Conservation (phyloP, 768 basidiomycete genomes). For the Boletus rex-veris region DNA sequence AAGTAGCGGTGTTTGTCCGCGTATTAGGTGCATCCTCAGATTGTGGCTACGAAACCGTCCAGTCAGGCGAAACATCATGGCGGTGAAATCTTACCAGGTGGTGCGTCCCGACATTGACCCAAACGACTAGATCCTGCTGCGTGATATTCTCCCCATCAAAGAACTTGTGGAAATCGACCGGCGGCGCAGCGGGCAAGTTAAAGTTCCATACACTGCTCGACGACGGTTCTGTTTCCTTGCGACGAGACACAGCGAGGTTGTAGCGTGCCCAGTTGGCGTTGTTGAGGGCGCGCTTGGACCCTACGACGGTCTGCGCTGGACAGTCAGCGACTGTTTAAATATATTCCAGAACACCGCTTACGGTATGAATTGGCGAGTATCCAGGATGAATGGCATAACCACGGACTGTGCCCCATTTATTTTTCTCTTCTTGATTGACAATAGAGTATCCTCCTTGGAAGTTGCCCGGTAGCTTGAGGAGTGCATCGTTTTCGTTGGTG, state of each 20-base stretch:
- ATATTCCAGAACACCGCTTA: constrained; percentile 11
- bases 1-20: constrained; percentile 52
- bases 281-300: constrained; percentile 55
- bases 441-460: constrained; percentile 56
- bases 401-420: constrained; percentile 54
- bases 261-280: constrained; percentile 69
- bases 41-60: constrained; percentile 40
- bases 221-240: constrained; percentile 60
- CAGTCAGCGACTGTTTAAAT: background rate
- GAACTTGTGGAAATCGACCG: constrained; percentile 58
- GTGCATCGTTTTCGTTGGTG: constrained; percentile 47
- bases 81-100: constrained; percentile 42
- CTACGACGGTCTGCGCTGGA: constrained; percentile 45
- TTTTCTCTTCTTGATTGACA: constrained; percentile 50
- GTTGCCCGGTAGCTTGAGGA: constrained; percentile 51
- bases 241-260: constrained; percentile 52
- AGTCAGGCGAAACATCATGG: background rate
- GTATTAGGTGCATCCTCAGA: constrained; percentile 65
- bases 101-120: constrained; percentile 67
- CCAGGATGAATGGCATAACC: constrained; percentile 65
- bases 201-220: constrained; percentile 62
- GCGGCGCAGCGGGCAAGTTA: constrained; percentile 53
- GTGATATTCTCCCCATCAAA: constrained; percentile 62
- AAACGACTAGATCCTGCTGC: constrained; percentile 63
- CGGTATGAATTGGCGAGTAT: constrained; percentile 49